These are phyloP conservation scores for Aspergillus diversus DNA, from an alignment of 495 filamentous ascomycete species.

Conservation along the genomic window DNA sequence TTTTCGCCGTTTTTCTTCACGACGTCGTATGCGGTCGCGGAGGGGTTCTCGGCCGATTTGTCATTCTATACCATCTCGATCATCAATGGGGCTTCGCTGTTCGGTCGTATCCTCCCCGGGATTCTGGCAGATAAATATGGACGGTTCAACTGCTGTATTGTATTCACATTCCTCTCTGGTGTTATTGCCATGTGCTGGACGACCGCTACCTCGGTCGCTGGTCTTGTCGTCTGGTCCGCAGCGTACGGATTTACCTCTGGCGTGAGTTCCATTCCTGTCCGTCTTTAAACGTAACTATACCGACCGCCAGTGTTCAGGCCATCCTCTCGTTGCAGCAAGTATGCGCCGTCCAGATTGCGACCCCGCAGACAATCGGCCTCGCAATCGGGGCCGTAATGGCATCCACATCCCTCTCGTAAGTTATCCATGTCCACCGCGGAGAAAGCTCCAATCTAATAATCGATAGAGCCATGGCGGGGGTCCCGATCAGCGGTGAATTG, in stretches of 20 bases:
- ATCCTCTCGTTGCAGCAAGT: conserved; percentile 48
- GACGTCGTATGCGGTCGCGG: conserved; percentile 35
- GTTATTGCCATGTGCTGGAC: conserved; percentile 52
- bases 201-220: conserved; percentile 35
- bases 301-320: conserved; percentile 27
- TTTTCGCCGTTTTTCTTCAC: conserved; percentile 53
- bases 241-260: conserved; percentile 48
- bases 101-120: conserved; percentile 51
- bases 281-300: neutral
- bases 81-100: conserved; percentile 50
- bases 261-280: conserved; percentile 26
- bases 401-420: conserved; percentile 42
- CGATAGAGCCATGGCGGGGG: conserved; percentile 39
- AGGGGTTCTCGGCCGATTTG: conserved; percentile 41
- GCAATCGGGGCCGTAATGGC: conserved; percentile 39
- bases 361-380: conserved; percentile 33
- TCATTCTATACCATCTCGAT: conserved; percentile 51
- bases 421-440: neutral
- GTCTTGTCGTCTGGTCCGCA: conserved; percentile 38
- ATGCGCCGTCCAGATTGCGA: conserved; percentile 43
- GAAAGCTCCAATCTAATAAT: conserved; percentile 1
- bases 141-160: conserved; percentile 69
- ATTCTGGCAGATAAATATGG: conserved; percentile 70
- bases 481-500: conserved; percentile 41
- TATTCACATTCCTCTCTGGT: conserved; percentile 57